A percentile compares a stretch with the other conserved stretches of the same genome.
These are phyloP conservation scores for Telopea speciosissima DNA, from an alignment of 177 flowering plant genomes.

Conservation along the genomic window DNA sequence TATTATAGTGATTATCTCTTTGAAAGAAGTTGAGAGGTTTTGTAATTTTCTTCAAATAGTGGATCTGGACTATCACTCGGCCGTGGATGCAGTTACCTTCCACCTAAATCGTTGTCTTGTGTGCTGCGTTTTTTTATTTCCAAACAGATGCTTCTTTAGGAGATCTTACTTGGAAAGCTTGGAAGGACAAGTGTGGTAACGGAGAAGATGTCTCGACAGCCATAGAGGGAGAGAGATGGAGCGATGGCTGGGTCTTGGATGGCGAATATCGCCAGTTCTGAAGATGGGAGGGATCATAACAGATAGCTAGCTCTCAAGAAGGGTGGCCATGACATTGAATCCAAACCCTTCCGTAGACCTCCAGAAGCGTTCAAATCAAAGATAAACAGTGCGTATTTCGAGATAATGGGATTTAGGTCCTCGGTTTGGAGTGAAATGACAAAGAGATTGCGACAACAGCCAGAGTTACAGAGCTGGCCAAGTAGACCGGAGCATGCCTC, in stretches of 20 bases:
- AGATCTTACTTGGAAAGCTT: slow-evolving; percentile 32
- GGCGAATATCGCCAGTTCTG: slow-evolving; percentile 43
- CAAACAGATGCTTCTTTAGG: too few relatives aligned
- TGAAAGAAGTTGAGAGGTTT: too few relatives aligned
- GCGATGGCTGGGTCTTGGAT: slow-evolving; percentile 40
- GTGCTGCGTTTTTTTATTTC: too few relatives aligned
- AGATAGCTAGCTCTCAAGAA: slow-evolving; percentile 53
- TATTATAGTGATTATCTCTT: too few relatives aligned
- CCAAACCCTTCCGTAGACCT: slow-evolving; percentile 42
- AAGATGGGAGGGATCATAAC: slow-evolving; percentile 34
- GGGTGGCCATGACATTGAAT: slow-evolving; percentile 43
- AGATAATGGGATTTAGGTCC: slow-evolving; percentile 8
- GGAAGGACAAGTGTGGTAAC: slow-evolving; percentile 44
- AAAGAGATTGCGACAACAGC: slow-evolving; percentile 40
- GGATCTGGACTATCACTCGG: too few relatives aligned
- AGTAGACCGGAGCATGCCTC: slow-evolving; percentile 26
- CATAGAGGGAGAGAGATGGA: slow-evolving; percentile 30
- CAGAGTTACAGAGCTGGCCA: slow-evolving; percentile 11
- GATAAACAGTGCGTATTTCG: slow-evolving; percentile 1
- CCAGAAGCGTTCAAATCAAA: slow-evolving; percentile 23
- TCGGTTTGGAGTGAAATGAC: slow-evolving; percentile 1
- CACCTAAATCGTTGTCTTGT: too few relatives aligned
- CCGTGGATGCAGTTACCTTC: too few relatives aligned
- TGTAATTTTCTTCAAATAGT: too few relatives aligned
- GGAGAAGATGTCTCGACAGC: slow-evolving; percentile 31